Percentiles rank a stretch among this genome's conserved stretches.
Conservation (phyloP, 1,284 basidiomycete genomes). For the Xerocomus minutiporus region DNA sequence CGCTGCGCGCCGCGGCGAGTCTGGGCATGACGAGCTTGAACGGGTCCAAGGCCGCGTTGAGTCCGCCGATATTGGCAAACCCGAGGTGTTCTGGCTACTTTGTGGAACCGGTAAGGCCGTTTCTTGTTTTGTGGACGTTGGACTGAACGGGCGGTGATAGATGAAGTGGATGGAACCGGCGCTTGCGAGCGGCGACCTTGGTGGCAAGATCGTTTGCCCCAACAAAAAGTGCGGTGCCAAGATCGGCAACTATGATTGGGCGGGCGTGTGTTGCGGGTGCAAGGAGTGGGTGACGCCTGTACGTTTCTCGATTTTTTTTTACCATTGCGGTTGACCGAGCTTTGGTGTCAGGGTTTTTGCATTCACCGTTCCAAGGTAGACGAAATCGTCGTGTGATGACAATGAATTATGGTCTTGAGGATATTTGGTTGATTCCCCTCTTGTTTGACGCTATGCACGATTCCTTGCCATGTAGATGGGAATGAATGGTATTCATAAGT, state of each 20-base stretch:
- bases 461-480: too few relatives aligned
- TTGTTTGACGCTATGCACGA: too few relatives aligned
- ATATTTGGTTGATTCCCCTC: neutral
- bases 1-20: constrained; percentile 23
- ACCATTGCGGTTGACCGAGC: constrained; percentile 26
- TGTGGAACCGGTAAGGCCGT: constrained; percentile 77
- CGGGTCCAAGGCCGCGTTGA: constrained; percentile 28
- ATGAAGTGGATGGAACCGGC: constrained; percentile 94
- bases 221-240: constrained; percentile 87
- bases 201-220: constrained; percentile 89
- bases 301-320: constrained; percentile 26
- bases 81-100: constrained; percentile 92
- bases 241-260: constrained; percentile 96
- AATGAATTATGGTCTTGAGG: neutral
- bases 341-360: constrained; percentile 69
- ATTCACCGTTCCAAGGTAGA: constrained; percentile 89
- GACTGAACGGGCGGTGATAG: constrained; percentile 33
- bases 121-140: neutral
- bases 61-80: constrained; percentile 68
- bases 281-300: constrained; percentile 85
- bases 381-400: constrained; percentile 53
- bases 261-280: constrained; percentile 89
- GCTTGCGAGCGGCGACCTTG: constrained; percentile 67
- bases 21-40: constrained; percentile 28
- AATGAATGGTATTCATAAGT: constrained; percentile 19